Base-by-base conservation (phyloP, 2,329 filamentous ascomycete species). In the Botryotinia narcissicola region DNA sequence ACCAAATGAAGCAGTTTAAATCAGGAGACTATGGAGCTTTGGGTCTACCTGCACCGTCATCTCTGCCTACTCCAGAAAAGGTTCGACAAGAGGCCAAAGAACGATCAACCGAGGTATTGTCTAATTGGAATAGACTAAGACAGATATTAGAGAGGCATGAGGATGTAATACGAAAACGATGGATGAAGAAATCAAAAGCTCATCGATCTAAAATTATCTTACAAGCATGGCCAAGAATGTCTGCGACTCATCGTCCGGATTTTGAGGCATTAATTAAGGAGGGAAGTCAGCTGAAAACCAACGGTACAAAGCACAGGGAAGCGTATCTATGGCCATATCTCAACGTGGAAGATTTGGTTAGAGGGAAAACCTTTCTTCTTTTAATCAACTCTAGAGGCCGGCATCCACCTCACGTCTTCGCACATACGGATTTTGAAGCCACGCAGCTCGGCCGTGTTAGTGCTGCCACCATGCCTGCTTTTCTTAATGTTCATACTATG, bases 261-360 rank as follows among this genome's bases (percentile, higher is more conserved):
- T 86, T 73, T 37, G 60, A 73, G 6, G 82, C 81, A 22, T 81
- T 82, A 37, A 78, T 76, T n/a, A 79, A 76, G 48, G 75, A 80
- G 22, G 48, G 74, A 4, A 20, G 60, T 2, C 29, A 77, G 20
- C 37, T 80, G 46, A 74, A 75, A 8, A 40, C 72, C 5, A 4
- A 44, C 1, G 76, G 77, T 5, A 78, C 77, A 18, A 75, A 77
- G 37, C 77, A 80, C n/a, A 76, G 73, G 12, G 82, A 84, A 9
- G 71, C 80, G 14, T 88, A 81, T 74, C 78, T 87, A 60, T 89
- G 84, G 83, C 88, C 88, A 0, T 82, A 86, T 63, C 85, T 90
- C 78, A 91, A 90, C 75, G 81, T 87, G 59, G 86, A 90, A 72
- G 88, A 90, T 76, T 80, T 91, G 0, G 70, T 77, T 0, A 81